Evolutionary conservation across 495 filamentous ascomycete genomes (phyloP), one percentile per base, ranked within the genome.

Genomic region (Astrothelium subdiscretum): DNA sequence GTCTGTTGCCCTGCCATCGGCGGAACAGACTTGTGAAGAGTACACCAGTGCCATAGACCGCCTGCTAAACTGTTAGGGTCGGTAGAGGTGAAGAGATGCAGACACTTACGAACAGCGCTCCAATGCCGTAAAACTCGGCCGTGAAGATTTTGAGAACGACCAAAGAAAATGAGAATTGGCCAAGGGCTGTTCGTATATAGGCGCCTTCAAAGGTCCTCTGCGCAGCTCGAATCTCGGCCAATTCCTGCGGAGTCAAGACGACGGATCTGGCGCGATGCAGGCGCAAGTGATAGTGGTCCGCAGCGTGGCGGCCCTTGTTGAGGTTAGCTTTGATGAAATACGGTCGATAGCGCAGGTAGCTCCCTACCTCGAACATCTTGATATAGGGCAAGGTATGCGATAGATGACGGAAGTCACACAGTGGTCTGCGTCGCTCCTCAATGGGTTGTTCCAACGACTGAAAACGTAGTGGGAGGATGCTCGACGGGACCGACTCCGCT

Each of bases 121-220:
- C 92, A 65, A 96, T 92, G 66, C 85, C 81, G 75, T 96, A 97
- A 81, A 97, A 96, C 69, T 96, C 91, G 48, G 83, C 80, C 26
- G 90, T 97, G 78, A 97, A 97, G 73, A 98, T 95, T 76, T 92
- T 95, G 58, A 98, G 83, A 10, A 98, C 87, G 63, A 98, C 85
- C 20, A 98, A 85, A 48, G 92, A 85, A 70, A 98, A 97, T 58
- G 86, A 90, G 81, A 97, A 97, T 73, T 97, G 92, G 2, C 86
- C 87, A 32, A 97, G 85, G 0, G 92, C 90, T 0, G 94, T 98
- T 59, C 94, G 90, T 64, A 96, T 84, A 75, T 98, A 98, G 32
- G 94, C 95, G 0, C 94, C 94, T 78, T 97, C 94, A 67, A 97
- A 98, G 18, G 94, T 98, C 20, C 94, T 83, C 73, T 98, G 94